Conservation (phyloP, 345 rosid species). For the Citropsis articulata region DNA sequence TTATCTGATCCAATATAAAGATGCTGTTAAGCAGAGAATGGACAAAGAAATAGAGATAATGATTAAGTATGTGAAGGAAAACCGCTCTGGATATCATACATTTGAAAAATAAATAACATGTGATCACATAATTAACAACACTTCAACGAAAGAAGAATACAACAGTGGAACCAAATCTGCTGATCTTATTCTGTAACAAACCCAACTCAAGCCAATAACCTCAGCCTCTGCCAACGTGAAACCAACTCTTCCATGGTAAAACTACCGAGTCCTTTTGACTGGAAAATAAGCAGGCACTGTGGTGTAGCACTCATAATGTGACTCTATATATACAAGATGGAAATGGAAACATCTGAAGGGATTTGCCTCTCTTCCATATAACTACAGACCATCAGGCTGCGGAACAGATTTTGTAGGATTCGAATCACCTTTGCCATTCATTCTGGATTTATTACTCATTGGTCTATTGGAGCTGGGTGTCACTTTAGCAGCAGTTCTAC, state of each 20-base stretch:
- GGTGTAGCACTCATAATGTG: background rate
- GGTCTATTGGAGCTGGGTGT: conserved; percentile 33
- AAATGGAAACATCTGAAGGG: background rate
- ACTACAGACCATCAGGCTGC: conserved; percentile 27
- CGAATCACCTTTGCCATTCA: conserved; percentile 25
- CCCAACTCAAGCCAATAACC: background rate
- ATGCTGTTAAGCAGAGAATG: background rate
- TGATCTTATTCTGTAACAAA: conserved; percentile 1
- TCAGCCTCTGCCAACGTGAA: background rate
- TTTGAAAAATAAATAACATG: conserved; percentile 2
- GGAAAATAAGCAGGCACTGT: background rate
- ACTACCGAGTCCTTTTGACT: background rate
- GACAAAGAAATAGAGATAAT: background rate
- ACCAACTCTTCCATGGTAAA: conserved; percentile 2
- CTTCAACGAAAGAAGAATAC: background rate
- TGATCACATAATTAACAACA: conserved; percentile 12
- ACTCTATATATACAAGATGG: conserved; percentile 5
- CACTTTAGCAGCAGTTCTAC: conserved; percentile 32
- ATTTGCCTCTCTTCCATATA: background rate
- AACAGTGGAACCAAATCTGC: background rate
- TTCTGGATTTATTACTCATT: conserved; percentile 33
- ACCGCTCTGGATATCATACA: conserved; percentile 6
- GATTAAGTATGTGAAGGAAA: background rate
- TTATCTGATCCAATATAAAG: no score
- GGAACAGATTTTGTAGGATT: conserved; percentile 31